Conservation (phyloP, 2,329 filamentous ascomycete genomes). For the Fusarium bactridioides region DNA sequence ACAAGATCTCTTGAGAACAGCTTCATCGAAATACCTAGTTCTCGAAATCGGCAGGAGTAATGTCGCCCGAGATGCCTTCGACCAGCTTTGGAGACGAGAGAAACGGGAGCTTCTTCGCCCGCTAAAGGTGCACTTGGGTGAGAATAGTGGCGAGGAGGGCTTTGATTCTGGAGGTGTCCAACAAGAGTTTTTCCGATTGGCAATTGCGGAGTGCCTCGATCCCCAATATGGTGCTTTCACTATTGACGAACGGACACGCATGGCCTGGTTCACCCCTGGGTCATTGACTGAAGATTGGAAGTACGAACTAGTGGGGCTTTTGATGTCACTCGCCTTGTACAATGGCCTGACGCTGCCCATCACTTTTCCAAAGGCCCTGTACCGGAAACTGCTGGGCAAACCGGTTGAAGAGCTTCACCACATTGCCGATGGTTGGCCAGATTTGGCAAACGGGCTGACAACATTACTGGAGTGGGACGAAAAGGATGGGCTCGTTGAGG, state of each 20-base stretch:
- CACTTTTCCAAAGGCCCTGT: conserved; percentile 86
- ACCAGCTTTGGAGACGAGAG: conserved; percentile 90
- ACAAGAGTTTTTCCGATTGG: conserved; percentile 92
- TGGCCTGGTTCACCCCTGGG: conserved; percentile 88
- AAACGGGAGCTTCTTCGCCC: conserved; percentile 83
- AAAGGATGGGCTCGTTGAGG: conserved; percentile 76
- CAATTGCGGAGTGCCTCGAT: conserved; percentile 80
- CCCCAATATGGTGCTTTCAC: conserved; percentile 83
- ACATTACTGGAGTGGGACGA: conserved; percentile 79
- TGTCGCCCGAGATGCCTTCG: conserved; percentile 76
- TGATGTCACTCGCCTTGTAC: conserved; percentile 90
- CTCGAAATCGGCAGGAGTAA: conserved; percentile 73
- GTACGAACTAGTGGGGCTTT: conserved; percentile 85
- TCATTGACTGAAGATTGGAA: conserved; percentile 87
- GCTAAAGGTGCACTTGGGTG: conserved; percentile 86
- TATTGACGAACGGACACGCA: conserved; percentile 75
- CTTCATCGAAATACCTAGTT: conserved; percentile 75
- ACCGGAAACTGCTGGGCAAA: conserved; percentile 77
- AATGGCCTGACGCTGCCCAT: conserved; percentile 92
- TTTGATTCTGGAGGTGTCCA: conserved; percentile 95
- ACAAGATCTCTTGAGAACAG: conserved; percentile 68
- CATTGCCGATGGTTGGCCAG: conserved; percentile 88
- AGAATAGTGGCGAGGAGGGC: conserved; percentile 84
- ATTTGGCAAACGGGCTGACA: conserved; percentile 77
- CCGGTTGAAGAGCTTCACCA: conserved; percentile 75